Evolutionary conservation across 2,329 filamentous ascomycete genomes (phyloP), one percentile per base, ranked within the genome.

Genomic region (Aspergillus cejpii): DNA sequence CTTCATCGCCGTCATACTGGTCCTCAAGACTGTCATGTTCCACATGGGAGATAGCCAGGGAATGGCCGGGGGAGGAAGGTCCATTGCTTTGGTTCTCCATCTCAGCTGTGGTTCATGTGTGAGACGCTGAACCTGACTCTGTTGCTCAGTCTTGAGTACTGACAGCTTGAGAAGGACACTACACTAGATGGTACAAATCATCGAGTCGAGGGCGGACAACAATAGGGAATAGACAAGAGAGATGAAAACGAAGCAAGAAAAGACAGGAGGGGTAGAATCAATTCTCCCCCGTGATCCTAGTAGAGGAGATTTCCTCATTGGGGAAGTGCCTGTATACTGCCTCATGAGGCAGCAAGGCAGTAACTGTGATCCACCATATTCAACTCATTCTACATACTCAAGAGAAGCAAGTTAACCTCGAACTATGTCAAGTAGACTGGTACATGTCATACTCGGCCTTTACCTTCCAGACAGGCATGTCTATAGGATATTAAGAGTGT

Each of bases 1-100:
- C 54, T n/a, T 54, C 53, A 17, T 49, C 52, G 14, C 49, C 39
- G 11, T 51, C 50, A 29, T 48, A 51, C 17, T 33, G 20, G 6
- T 31, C 17, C 5, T 15, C 27, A 23, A 24, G 26, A 11, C 19
- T 14, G 27, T 36, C 19, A 34, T 11, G 31, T 2, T 34, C 31
- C 5, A 20, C 6, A 11, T 34, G 14, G 11, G 31, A 34, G 11
- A 34, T 12, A 5, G 31, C 15, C 17, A 34, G 10, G 17, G 31
- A 34, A 10, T 19, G 14, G 11, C 31, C 15, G 17, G 31, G 17
- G 5, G 31, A 20, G 3, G 31, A 34, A 20, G 10, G 31, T 3
- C 31, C 31, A 12, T 19, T 34, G 5, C 17, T 12, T 20, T 34
- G 31, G 17, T 19, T 34, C 4, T 34, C 31, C 31, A 34, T 34